Evolutionary conservation across 2,329 filamentous ascomycete genomes (phyloP), one percentile per base, ranked within the genome.

Genomic region (Cladosporium sphaerospermum): DNA sequence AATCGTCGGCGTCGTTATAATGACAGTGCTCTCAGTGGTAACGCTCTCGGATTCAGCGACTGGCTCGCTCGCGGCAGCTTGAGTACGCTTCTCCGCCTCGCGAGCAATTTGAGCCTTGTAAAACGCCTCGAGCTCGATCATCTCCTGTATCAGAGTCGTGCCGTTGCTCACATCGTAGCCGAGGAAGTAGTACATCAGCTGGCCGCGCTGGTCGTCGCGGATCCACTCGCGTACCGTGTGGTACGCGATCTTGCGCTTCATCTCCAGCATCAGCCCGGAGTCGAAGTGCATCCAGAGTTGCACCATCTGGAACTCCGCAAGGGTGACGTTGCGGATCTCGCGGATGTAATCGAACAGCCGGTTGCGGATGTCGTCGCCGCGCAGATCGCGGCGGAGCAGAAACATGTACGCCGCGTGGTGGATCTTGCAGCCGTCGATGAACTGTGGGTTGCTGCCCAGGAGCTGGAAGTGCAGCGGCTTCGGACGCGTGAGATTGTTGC

Each of bases 291-390:
- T 39, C 28, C 13, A 47, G 28, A 55, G 48, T 7, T 50, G 14
- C 37, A 58, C 39, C 37, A 53, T 46, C 9, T 45, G 43, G 23
- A 59, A 55, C 36, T 59, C 56, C 6, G 33, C 16, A 18, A 39
- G 37, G 4, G 31, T 45, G 31, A 58, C 31, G 10, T 23, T 11
- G 4, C 19, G 8, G 23, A 32, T 7, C 9, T 16, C n/a, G 36
- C 37, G 36, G 23, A 49, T 28, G 48, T 55, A 56, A 3, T 33
- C 41, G 51, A 52, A 50, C 36, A 59, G 42, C 28, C 43, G n/a
- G n/a, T 53, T 41, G 39, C 48, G 53, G 6, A 56, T 13, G 3
- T 52, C 45, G 19, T 58, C 52, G 42, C 57, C 57, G 28, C 57
- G 53, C 13, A 47, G 33, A 10, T 47, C 32, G 10, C 47, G 43